These are phyloP conservation scores for Saccharomycopsis amapae DNA, from an alignment of 805 yeast species.

Conservation along the genomic window DNA sequence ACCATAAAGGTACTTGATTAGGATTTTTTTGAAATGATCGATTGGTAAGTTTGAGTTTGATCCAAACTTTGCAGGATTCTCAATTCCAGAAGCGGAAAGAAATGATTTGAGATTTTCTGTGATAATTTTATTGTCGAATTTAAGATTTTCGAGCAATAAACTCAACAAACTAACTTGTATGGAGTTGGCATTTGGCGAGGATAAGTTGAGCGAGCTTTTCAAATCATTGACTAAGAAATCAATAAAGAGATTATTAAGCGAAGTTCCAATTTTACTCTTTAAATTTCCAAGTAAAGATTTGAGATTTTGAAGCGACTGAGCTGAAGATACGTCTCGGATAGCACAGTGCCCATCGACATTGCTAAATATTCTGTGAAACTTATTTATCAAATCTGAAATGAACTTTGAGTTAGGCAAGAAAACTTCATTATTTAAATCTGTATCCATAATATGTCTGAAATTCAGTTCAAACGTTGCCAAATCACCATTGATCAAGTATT, in stretches of 20 bases:
- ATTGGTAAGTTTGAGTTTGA: neutral
- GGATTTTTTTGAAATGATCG: slow-evolving; percentile 33
- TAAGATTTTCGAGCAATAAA: slow-evolving; percentile 22
- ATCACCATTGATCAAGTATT: slow-evolving; percentile 52
- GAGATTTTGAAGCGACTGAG: slow-evolving; percentile 25
- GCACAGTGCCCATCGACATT: slow-evolving; percentile 1
- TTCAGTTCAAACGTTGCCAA: slow-evolving; percentile 36
- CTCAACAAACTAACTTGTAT: slow-evolving; percentile 38
- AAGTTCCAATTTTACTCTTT: slow-evolving; percentile 59
- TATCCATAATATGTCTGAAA: slow-evolving; percentile 30
- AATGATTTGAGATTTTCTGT: slow-evolving; percentile 35
- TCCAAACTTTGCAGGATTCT: slow-evolving; percentile 1
- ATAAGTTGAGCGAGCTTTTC: slow-evolving; percentile 42
- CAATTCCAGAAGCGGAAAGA: slow-evolving; percentile 20
- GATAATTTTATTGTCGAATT: slow-evolving; percentile 28
- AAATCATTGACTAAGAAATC: slow-evolving; percentile 55
- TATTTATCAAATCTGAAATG: slow-evolving; percentile 19
- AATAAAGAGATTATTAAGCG: slow-evolving; percentile 54
- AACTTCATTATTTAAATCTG: neutral
- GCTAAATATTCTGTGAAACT: slow-evolving; percentile 35
- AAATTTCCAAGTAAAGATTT: slow-evolving; percentile 48
- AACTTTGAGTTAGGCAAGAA: slow-evolving; percentile 24
- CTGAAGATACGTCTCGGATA: slow-evolving; percentile 35
- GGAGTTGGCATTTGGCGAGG: slow-evolving; percentile 41
- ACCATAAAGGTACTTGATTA: slow-evolving; percentile 45